Percentiles rank a stretch among this genome's conserved stretches.
Evolutionary conservation across 306 rosid species (phyloP).

Genomic region (Quercus bicolor): DNA sequence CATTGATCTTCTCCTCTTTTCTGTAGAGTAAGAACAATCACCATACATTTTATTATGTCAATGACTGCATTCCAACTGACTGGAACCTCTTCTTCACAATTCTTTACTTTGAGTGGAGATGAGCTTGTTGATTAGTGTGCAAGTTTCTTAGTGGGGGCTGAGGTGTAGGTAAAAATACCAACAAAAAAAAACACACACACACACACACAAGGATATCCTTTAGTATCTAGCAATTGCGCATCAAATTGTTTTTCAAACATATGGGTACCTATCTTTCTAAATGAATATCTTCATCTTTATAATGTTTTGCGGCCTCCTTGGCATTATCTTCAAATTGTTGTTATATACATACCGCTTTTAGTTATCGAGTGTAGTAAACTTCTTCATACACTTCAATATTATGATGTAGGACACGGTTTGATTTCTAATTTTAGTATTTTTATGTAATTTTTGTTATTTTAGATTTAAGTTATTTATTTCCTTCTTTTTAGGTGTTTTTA

Average conservation of each 20-base stretch:
- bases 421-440: no score
- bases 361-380: neutral
- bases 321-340: neutral
- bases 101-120: neutral
- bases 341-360: neutral
- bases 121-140: neutral
- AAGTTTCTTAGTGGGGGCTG: neutral
- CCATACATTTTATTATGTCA: neutral
- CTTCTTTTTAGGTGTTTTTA: no score
- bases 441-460: no score
- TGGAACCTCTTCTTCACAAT: neutral
- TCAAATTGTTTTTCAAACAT: neutral
- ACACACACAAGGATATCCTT: neutral
- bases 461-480: no score
- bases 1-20: no score
- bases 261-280: neutral
- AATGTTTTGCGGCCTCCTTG: slow-evolving; percentile 4
- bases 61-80: neutral
- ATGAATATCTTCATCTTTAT: neutral
- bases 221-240: neutral
- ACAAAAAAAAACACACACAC: no score
- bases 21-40: no score
- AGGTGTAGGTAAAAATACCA: no score
- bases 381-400: neutral
- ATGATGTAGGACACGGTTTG: no score